Conservation (phyloP, 2,329 filamentous ascomycete genomes). For the Decorospora gaudefroyi region DNA sequence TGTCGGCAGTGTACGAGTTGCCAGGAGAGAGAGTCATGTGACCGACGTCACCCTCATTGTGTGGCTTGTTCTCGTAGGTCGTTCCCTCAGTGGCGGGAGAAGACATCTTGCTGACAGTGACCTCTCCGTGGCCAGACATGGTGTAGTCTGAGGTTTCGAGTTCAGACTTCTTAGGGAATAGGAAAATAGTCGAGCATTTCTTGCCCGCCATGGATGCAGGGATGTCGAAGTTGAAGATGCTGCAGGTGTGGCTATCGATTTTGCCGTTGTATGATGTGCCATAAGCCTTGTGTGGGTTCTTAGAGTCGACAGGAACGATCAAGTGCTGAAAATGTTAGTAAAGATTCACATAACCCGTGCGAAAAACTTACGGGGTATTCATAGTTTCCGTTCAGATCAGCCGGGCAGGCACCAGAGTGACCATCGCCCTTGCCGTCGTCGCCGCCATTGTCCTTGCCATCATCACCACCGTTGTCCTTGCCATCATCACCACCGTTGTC, state of each 20-base stretch:
- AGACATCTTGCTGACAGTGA: constrained; percentile 59
- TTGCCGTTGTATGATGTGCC: constrained; percentile 63
- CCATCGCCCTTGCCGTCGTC: too few relatives aligned
- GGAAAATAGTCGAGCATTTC: constrained; percentile 67
- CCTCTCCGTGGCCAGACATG: constrained; percentile 58
- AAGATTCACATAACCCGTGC: neutral
- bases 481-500: too few relatives aligned
- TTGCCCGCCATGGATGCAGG: constrained; percentile 58
- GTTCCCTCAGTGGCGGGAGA: constrained; percentile 55
- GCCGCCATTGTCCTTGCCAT: too few relatives aligned
- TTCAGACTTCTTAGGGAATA: constrained; percentile 62
- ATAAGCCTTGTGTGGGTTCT: constrained; percentile 56
- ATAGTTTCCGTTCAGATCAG: constrained; percentile 32
- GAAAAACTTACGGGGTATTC: constrained; percentile 1
- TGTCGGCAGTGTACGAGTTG: constrained; percentile 57
- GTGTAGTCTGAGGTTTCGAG: constrained; percentile 65
- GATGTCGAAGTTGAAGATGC: constrained; percentile 73
- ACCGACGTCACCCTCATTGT: constrained; percentile 49
- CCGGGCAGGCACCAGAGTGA: constrained; percentile 21
- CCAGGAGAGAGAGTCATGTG: constrained; percentile 56
- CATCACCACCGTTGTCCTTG: too few relatives aligned
- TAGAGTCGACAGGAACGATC: constrained; percentile 64
- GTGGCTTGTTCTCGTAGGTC: constrained; percentile 59
- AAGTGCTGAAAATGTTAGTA: constrained; percentile 59
- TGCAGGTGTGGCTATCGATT: constrained; percentile 50